Conservation (phyloP, 108 stramenopile genomes). For the Parietichytrium sp. region DNA sequence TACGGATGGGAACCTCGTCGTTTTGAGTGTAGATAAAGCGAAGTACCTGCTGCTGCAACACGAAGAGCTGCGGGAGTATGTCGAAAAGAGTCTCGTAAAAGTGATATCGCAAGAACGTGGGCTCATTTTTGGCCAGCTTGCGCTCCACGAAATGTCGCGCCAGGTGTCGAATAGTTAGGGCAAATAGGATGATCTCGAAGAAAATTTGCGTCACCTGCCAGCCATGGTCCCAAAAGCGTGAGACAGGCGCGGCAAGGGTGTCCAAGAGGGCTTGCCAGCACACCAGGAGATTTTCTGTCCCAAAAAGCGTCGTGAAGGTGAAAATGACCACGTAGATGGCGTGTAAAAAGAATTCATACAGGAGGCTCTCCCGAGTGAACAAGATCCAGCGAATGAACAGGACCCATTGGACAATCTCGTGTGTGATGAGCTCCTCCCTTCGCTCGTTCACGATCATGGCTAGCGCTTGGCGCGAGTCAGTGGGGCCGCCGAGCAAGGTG, state of each 20-base stretch:
- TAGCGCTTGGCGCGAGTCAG: background rate
- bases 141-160: background rate
- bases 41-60: background rate
- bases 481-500: background rate
- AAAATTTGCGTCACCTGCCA: background rate
- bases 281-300: background rate
- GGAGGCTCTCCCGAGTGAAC: slow-evolving; percentile 12
- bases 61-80: background rate
- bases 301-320: background rate
- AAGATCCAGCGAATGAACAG: slow-evolving; percentile 1
- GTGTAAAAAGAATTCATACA: slow-evolving; percentile 1
- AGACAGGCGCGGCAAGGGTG: background rate
- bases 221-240: background rate
- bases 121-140: background rate
- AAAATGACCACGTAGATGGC: background rate
- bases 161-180: background rate
- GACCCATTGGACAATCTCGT: slow-evolving; percentile 29
- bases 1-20: background rate
- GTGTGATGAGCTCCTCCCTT: background rate
- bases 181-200: background rate
- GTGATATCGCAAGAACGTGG: background rate
- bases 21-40: background rate
- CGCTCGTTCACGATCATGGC: background rate
- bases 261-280: background rate
- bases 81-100: background rate